Base-by-base conservation (phyloP, 169 alveolate species). In the Plasmodium malariae region DNA sequence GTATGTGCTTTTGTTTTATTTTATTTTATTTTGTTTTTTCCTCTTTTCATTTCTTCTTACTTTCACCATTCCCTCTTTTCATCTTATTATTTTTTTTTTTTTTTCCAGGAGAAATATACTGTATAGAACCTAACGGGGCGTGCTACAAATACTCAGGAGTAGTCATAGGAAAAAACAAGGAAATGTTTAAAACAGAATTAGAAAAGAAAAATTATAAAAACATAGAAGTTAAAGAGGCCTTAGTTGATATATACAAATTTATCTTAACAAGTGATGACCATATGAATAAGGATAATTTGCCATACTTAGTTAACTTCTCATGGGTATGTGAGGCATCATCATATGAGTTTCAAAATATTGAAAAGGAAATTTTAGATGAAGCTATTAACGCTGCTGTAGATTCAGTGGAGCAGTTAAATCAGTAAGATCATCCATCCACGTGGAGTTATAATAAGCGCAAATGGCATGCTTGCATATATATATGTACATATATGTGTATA, bases 111-210 rank as follows among this genome's bases (percentile, higher is more conserved):
- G 96, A 96, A 65, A 94, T 98, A 9, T 96, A 93, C 85, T 95
- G 98, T 93, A 86, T 97, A 48, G 98, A 97, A 55, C 98, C 98
- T 7, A 94, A 97, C 34, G 99, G 99, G 0, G 95, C 97, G 7
- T 95, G 97, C 73, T 96, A 95, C 90, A 96, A 97, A 92, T 98
- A 98, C 93, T 92, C 89, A 45, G 98, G 98, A 14, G 96, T 97
- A 92, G 98, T 98, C 55, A 88, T 95, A 37, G 99, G 99, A 24
- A 97, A 97, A 89, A 98, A 99, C 68, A 96, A 97, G 78, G 98
- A 97, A 86, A 74, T 95, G 68, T 98, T 97, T 19, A 97, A 97
- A 93, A 97, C 98, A 19, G 99, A 98, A 87, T 74, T 98, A 24
- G 99, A 97, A 83, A 98, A 95, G 69, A 59, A 93, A 11, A 60